Evolutionary conservation across 345 rosid species (phyloP), one percentile per base, ranked within the genome.

Genomic region (Anastatica hierochuntica): DNA sequence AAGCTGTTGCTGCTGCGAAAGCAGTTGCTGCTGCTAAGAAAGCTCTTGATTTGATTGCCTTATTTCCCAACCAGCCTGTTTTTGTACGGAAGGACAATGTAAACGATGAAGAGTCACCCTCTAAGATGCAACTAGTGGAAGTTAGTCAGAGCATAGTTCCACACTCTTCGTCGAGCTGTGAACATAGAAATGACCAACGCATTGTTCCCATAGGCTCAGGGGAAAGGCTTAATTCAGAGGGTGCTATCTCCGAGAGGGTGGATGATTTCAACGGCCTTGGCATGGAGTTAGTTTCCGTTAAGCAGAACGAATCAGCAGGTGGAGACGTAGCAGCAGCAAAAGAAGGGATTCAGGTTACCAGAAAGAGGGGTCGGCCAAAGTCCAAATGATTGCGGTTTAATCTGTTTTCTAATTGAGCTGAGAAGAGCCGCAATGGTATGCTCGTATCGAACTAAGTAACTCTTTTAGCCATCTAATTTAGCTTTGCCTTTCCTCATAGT

Each of bases 21-120:
- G 95, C 95, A 1, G 63, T 79, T 33, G 72, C 84, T 13, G 81
- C 81, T 14, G 95, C 96, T 41, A 87, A 74, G 70, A 74, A 14
- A 47, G 95, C 96, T 60, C 61, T 90, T 46, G 84, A 78, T 14
- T 64, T 90, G 63, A 77, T 90, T 58, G 80, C 83, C n/a, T 70
- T 79, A 21, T 79, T 87, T 63, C 76, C 84, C 1, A 35, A 23
- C 51, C 88, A 78, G 49, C 60, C 67, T 4, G 67, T 56, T 11
- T 38, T 39, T 62, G 49, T 64, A 10, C 72, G 56, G 51, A 87
- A 58, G 74, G 82, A 81, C 51, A 81, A 77, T 73, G n/a, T n/a
- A 53, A 82, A 79, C 53, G 84, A 79, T 64, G 83, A 79, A 49
- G 88, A 70, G 44, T 65, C 80, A 40, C 88, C 95, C 14, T 81